Conservation (phyloP, 805 yeast genomes). For the Metschnikowia hibisci region DNA sequence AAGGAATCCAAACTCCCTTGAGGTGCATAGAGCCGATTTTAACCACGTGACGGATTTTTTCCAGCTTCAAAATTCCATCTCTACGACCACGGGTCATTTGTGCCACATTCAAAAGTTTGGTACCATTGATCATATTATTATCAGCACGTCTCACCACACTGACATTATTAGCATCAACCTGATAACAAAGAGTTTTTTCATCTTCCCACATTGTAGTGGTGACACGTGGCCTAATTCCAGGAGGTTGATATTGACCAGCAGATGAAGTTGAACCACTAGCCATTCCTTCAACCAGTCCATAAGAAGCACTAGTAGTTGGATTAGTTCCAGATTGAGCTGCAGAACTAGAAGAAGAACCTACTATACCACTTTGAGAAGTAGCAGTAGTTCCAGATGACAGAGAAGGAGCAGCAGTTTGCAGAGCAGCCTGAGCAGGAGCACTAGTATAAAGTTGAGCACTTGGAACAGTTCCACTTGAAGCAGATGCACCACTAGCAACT, state of each 20-base stretch:
- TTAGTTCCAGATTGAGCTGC: constrained; percentile 14
- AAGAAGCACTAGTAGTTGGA: constrained; percentile 13
- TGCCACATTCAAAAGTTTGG: constrained; percentile 76
- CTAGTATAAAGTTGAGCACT: constrained; percentile 14
- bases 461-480: constrained; percentile 12
- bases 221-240: constrained; percentile 56
- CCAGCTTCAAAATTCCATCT: constrained; percentile 78
- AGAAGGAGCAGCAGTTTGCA: constrained; percentile 13
- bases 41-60: constrained; percentile 73
- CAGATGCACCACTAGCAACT: constrained; percentile 4
- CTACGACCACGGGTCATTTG: constrained; percentile 85
- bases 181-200: constrained; percentile 79
- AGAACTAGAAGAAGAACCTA: constrained; percentile 14
- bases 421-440: constrained; percentile 8
- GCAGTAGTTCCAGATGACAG: constrained; percentile 22
- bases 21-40: constrained; percentile 85
- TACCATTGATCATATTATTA: constrained; percentile 82
- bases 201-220: constrained; percentile 92
- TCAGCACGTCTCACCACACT: constrained; percentile 82
- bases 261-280: constrained; percentile 22
- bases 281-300: constrained; percentile 16
- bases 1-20: constrained; percentile 89
- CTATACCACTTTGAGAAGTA: constrained; percentile 21
- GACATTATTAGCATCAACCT: constrained; percentile 78
- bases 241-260: constrained; percentile 45